Conservation (phyloP, 1,139 yeast species). For the Kluyveromyces sp. region DNA sequence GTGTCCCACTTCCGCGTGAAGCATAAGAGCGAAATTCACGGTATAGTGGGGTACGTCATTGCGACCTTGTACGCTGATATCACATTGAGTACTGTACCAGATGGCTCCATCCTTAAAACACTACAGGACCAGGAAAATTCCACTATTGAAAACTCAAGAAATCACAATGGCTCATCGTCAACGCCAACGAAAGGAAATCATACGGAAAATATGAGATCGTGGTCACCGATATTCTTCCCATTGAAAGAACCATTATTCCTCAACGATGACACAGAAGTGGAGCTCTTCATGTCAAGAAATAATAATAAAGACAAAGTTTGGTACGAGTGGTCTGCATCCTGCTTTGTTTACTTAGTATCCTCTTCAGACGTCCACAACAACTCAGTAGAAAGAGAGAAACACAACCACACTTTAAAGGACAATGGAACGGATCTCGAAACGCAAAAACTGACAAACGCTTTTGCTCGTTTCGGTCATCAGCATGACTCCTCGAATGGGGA, state of each 20-base stretch:
- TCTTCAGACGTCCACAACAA: conserved; percentile 18
- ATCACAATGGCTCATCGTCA: not conserved
- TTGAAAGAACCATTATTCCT: conserved; percentile 42
- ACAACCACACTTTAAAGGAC: not conserved
- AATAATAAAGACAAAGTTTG: conserved; percentile 40
- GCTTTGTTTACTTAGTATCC: conserved; percentile 37
- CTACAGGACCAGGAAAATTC: not conserved
- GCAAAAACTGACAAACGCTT: conserved; percentile 3
- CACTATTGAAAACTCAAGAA: not conserved
- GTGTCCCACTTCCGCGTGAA: conserved; percentile 33
- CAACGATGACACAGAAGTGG: conserved; percentile 46
- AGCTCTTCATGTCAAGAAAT: conserved; percentile 37
- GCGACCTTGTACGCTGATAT: conserved; percentile 56
- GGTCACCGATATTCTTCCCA: conserved; percentile 78
- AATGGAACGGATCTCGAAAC: not conserved
- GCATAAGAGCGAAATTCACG: conserved; percentile 53
- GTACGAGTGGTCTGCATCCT: conserved; percentile 69
- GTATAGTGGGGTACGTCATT: conserved; percentile 67
- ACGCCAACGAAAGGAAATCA: conserved; percentile 25
- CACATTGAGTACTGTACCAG: conserved; percentile 48
- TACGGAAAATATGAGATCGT: conserved; percentile 52
- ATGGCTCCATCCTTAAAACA: conserved; percentile 18
- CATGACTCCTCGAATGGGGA: not conserved
- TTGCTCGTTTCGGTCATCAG: conserved; percentile 5
- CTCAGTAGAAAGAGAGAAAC: conserved; percentile 1